Base-by-base conservation (phyloP, 169 alveolate species). In the Plasmodium chabaudi region DNA sequence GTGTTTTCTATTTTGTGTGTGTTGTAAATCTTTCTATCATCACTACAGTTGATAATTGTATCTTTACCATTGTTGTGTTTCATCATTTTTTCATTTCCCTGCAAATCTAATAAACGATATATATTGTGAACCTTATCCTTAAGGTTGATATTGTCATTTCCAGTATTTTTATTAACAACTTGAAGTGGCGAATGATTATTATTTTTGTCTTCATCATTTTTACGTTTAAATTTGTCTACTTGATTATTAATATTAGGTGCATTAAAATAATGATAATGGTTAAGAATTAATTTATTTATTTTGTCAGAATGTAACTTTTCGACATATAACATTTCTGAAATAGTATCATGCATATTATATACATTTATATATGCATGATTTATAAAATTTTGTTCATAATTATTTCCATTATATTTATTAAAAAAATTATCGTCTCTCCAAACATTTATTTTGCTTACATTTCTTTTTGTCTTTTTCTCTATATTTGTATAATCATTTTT, bases 241-340 rank as follows among this genome's bases (percentile, higher is more conserved):
- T 61, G 49, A 17, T 42, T 65, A 1, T 39, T 46, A 56, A 39
- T 44, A 39, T 19, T 57, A 72, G 72, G 5, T 5, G 44, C 34
- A 17, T 19, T 12, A 17, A 61, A 39, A 44, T 53, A 6, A 17
- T 25, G 13, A 55, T 74, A 46, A 2, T 27, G 15, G 1, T 61
- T 63, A 42, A 61, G 44, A 51, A 55, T 23, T 15, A 67, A 13
- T 55, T 61, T 63, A 74, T 23, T 51, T 63, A 74, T 19, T 51
- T 59, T 59, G 15, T 74, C 74, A 39, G 23, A 19, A 10, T 42
- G 64, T 2, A 73, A 61, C 63, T 60, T 46, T 63, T 74, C 63
- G 42, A 74, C 73, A 65, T 74, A 74, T 51, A 74, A 46, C 63
- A 60, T 61, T 61, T 74, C n/a, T 19, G 68, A 25, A 15, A 74